Base-by-base conservation (phyloP, 2,329 filamentous ascomycete genomes). In the Fusarium abutilonis region DNA sequence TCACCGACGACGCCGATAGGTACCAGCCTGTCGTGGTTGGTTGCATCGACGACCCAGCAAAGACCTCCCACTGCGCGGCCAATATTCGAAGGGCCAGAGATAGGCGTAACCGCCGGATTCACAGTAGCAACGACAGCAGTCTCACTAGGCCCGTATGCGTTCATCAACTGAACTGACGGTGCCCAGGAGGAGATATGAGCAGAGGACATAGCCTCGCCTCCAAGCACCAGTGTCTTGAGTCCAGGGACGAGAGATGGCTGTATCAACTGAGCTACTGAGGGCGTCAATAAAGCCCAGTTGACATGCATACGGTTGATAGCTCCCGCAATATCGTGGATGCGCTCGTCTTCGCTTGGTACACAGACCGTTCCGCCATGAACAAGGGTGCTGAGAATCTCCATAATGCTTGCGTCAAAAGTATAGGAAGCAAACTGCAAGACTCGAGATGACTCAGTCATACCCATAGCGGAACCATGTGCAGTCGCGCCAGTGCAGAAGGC, bases 331-430 rank as follows among this genome's bases (percentile, higher is more conserved):
- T 77, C 68, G 19, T 78, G 75, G 44, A 78, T 67, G 1, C 78
- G 74, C 26, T 78, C 73, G 3, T 75, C 70, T 4, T 77, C 74
- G 1, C 72, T 75, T 0, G 76, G 76, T 1, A 76, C 50, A 13
- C 73, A 74, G 2, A 76, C 61, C 4, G 73, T 74, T 0, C 69
- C 73, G 8, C 74, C 73, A 3, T 63, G 60, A 2, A 64, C 53
- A 1, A 71, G 41, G 3, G 60, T 56, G 0, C 48, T 63, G 0
- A 71, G 23, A 2, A 62, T 61, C 36, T 71, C 69, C 35, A 59
- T 51, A 4, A 74, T 70, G 36, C 64, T 67, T 3, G 68, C 70
- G 42, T 76, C 75, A 13, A 76, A 76, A 0, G 67, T 69, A 26
- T 66, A 17, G 1, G 55, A 50, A 2, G 63, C 63, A 17, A 60